These are phyloP conservation scores for Kwoniella mangroviensis DNA, from an alignment of 768 basidiomycete species.

Conservation along the genomic window DNA sequence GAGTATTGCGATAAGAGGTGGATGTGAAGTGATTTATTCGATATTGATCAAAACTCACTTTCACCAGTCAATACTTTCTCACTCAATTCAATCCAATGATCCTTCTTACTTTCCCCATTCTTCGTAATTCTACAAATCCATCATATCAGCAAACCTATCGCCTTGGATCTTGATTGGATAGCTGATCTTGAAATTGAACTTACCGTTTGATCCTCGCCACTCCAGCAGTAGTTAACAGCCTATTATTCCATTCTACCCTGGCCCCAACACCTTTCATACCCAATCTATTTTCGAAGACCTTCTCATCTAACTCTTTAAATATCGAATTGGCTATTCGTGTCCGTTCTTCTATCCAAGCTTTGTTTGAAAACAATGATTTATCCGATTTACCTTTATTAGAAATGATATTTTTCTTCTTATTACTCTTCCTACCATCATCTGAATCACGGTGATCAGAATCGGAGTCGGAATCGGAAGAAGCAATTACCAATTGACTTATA, in stretches of 20 bases:
- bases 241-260: constrained; percentile 56
- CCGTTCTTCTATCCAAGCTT: constrained; percentile 42
- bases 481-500: constrained; percentile 17
- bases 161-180: not conserved
- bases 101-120: constrained; percentile 21
- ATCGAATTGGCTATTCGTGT: constrained; percentile 39
- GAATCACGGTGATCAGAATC: constrained; percentile 1
- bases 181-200: not conserved
- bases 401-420: not conserved
- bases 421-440: not conserved
- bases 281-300: constrained; percentile 52
- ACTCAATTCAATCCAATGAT: constrained; percentile 70
- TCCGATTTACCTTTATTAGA: constrained; percentile 24
- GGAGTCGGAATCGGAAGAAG: constrained; percentile 19
- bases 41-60: constrained; percentile 61
- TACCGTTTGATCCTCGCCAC: constrained; percentile 54
- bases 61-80: constrained; percentile 78
- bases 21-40: too few species aligned
- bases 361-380: constrained; percentile 11
- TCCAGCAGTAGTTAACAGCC: constrained; percentile 59
- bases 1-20: too few species aligned
- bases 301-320: constrained; percentile 51
- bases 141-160: not conserved
- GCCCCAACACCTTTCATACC: constrained; percentile 37
- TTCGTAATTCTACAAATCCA: constrained; percentile 10